Base-by-base conservation (phyloP, 1,139 yeast species). In the Pichia inconspicua region DNA sequence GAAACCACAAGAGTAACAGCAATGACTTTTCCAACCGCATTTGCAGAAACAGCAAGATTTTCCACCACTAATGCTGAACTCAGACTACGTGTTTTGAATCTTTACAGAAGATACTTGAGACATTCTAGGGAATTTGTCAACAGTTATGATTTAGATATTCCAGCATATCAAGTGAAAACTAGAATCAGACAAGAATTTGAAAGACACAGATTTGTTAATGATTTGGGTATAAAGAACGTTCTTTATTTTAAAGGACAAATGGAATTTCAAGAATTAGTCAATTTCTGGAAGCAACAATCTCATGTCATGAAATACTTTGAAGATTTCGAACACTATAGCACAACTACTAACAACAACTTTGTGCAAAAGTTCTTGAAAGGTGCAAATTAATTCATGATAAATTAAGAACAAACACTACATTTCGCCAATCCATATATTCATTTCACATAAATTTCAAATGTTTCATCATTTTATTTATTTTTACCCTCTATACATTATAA, bases 261-360 rank as follows among this genome's bases (percentile, higher is more conserved):
- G 92, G 96, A 87, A 67, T 87, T 81, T 67, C 96, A 87, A 65
- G 96, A 87, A 65, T 76, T 86, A 63, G 74, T 84, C 60, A 87
- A 87, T 70, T 87, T 86, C 72, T 87, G 96, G 96, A 87, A 87
- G 67, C 95, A 87, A 71, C 83, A 80, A 63, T 79, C 92, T 58
- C 95, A 87, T 67, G 89, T 87, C 39, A 73, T 84, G 79, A 80
- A 84, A 69, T 86, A 81, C 70, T 86, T 86, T 60, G 86, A 82
- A 58, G 81, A 80, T 59, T 84, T 78, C 66, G 75, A 76, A 48
- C 68, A 69, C 43, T 75, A 79, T 59, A 73, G 70, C 48, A 70
- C 67, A 51, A 71, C 70, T 48, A 74, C 71, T 56, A 71, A 68
- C 65, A 73, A 78, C 58, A 73, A 72, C 54, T 82, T 86, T 61